Percentiles rank a stretch among this genome's conserved stretches.
Evolutionary conservation across 1,284 basidiomycete species (phyloP).

Genomic region (Dichomitus squalens): DNA sequence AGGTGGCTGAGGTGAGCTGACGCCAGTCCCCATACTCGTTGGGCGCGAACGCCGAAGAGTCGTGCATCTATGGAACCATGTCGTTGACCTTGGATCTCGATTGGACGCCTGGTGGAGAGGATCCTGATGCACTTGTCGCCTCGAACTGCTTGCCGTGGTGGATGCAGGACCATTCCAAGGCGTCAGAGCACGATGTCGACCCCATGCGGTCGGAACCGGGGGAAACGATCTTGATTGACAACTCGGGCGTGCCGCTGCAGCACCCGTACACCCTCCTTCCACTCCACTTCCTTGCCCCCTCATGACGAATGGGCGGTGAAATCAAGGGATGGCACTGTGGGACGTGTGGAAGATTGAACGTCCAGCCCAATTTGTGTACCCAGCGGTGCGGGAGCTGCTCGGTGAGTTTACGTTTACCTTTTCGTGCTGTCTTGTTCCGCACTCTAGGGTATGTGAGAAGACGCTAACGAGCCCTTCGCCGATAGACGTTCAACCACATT

Average conservation of each 20-base stretch:
- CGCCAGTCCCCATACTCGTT: not conserved
- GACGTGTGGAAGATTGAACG: slow-evolving; percentile 41
- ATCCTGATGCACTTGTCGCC: not conserved
- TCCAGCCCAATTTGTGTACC: slow-evolving; percentile 38
- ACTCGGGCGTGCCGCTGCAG: not conserved
- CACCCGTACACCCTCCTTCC: slow-evolving; percentile 37
- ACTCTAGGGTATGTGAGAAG: not conserved
- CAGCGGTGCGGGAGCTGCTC: slow-evolving; percentile 38
- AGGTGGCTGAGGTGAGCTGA: not conserved
- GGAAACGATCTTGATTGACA: not conserved
- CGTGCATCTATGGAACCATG: not conserved
- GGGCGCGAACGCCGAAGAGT: not conserved
- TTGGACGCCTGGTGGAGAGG: slow-evolving; percentile 26
- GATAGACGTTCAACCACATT: slow-evolving; percentile 27
- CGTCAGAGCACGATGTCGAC: not conserved
- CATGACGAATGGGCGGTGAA: slow-evolving; percentile 14
- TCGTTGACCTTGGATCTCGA: slow-evolving; percentile 21
- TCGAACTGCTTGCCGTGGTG: slow-evolving; percentile 19
- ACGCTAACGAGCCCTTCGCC: not conserved
- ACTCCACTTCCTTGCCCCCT: slow-evolving; percentile 29
- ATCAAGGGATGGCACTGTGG: slow-evolving; percentile 40
- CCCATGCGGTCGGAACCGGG: too few species aligned
- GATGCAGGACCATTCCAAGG: slow-evolving; percentile 1
- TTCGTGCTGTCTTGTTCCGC: not conserved
- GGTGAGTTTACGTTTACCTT: slow-evolving; percentile 26